Conservation (phyloP, 129 eudicot genomes). For the Escallonia rubra region DNA sequence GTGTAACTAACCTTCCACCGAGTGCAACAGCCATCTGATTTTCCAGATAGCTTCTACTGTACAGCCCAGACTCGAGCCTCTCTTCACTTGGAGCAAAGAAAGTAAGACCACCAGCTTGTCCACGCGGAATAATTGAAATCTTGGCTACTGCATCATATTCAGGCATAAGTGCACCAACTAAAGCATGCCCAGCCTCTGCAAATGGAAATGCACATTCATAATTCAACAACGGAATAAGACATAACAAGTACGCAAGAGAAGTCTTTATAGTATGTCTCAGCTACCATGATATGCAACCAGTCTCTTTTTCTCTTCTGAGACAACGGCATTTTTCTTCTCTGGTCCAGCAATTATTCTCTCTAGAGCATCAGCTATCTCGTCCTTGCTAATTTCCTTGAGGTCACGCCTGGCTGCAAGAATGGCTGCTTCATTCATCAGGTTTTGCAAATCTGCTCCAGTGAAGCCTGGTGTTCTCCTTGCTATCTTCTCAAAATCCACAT, state of each 20-base stretch:
- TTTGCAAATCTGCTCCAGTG: slow-evolving; percentile 92
- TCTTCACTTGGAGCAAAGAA: slow-evolving; percentile 98
- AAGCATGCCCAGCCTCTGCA: slow-evolving; percentile 99
- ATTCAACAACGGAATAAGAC: not conserved
- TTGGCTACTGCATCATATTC: slow-evolving; percentile 98
- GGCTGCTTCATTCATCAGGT: slow-evolving; percentile 97
- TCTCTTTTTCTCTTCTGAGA: slow-evolving; percentile 90
- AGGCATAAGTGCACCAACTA: slow-evolving; percentile 98
- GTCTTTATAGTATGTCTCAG: not conserved
- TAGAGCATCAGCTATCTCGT: slow-evolving; percentile 91
- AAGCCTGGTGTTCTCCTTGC: slow-evolving; percentile 96
- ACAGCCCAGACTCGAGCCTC: slow-evolving; percentile 93
- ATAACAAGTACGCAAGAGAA: not conserved
- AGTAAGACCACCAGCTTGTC: slow-evolving; percentile 98
- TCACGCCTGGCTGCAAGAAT: slow-evolving; percentile 97
- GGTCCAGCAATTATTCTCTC: slow-evolving; percentile 99
- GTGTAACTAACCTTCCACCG: slow-evolving; percentile 73
- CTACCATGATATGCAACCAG: slow-evolving; percentile 95
- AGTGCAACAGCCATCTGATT: slow-evolving; percentile 99
- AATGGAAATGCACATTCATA: not conserved
- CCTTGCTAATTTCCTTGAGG: slow-evolving; percentile 95
- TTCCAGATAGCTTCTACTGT: slow-evolving; percentile 92
- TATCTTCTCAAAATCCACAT: slow-evolving; percentile 89
- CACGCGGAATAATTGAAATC: slow-evolving; percentile 97
- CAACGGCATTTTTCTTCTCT: slow-evolving; percentile 96